Base-by-base conservation (phyloP, 179 eudicot genomes). In the Kewa caespitosa region DNA sequence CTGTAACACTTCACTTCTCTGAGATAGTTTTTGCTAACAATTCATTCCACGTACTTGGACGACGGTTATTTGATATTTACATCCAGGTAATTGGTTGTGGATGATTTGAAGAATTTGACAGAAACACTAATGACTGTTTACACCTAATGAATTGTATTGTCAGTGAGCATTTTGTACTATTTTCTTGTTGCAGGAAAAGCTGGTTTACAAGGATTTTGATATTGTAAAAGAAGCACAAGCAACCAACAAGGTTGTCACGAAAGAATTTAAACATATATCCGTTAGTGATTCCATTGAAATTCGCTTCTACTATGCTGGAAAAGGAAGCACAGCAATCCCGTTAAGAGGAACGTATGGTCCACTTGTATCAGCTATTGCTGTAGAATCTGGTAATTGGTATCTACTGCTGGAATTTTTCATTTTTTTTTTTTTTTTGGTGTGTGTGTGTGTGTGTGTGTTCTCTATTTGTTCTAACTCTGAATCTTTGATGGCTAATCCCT, bases 301-400 rank as follows among this genome's bases (percentile, higher is more conserved):
- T 42, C 87, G 88, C 42, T 88, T 90, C 76, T 81, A 87, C 77
- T 92, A 87, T 90, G 89, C 91, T 73, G 87, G 91, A 59, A 92
- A 86, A 84, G 97, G 95, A 76, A 90, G 92, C 73, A 90, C 92
- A 36, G 86, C 84, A 3, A 84, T 90, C 37, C 97, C 97, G 31
- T 46, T 70, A 12, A 86, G 90, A 85, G 97, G 92, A 79, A 83
- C 72, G 50, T 92, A 92, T 72, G 95, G 97, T 48, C 90, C 97
- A 33, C 85, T 92, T 52, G 65, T 90, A 75, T 90, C 97, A 73
- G 94, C 95, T 61, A 86, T 90, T 50, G 86, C 92, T 36, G 92
- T 90, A 1, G 74, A 84, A 46, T 86, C 97, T 42, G 86, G 97
- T 92, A 83, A 82, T 82, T 81, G 32, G 23, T 38, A 25, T 63